phyloP scores from a whole-genome alignment of 768 basidiomycete species.

The Dioszegia aurantiaca region DNA sequence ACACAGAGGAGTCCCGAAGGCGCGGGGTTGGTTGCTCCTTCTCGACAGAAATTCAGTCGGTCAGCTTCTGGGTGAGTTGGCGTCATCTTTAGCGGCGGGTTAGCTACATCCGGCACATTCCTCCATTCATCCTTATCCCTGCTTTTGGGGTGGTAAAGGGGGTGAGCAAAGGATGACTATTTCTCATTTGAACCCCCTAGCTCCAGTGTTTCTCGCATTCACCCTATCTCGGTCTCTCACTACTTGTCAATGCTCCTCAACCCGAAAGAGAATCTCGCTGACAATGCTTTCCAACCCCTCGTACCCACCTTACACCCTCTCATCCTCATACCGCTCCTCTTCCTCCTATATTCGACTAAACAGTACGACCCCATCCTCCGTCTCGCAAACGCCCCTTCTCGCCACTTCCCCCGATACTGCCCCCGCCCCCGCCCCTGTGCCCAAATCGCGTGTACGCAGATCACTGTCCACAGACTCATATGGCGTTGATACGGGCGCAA shows the following conservation, averaged over 20 bases:
- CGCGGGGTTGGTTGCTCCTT: constrained; percentile 15
- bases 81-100: background rate
- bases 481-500: constrained; percentile 19
- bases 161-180: constrained; percentile 16
- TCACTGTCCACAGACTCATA: constrained; percentile 46
- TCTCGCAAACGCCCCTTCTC: constrained; percentile 28
- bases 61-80: constrained; percentile 25
- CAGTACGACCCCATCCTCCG: constrained; percentile 28
- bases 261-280: constrained; percentile 5
- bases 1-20: constrained; percentile 7
- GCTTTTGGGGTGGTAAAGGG: constrained; percentile 1
- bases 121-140: background rate
- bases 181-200: background rate
- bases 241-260: background rate
- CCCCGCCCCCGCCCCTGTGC: constrained; percentile 2
- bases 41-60: constrained; percentile 24
- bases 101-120: too few species aligned
- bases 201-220: background rate
- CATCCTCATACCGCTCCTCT: constrained; percentile 7
- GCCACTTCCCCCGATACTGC: constrained; percentile 28
- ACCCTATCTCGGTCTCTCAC: background rate
- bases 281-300: constrained; percentile 12
- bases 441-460: constrained; percentile 30
- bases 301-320: constrained; percentile 13
- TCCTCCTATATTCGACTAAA: constrained; percentile 16